A percentile compares a stretch with the other conserved stretches of the same genome.
phyloP scores from a whole-genome alignment of 2,329 filamentous ascomycete species.

The Onygenales sp. region DNA sequence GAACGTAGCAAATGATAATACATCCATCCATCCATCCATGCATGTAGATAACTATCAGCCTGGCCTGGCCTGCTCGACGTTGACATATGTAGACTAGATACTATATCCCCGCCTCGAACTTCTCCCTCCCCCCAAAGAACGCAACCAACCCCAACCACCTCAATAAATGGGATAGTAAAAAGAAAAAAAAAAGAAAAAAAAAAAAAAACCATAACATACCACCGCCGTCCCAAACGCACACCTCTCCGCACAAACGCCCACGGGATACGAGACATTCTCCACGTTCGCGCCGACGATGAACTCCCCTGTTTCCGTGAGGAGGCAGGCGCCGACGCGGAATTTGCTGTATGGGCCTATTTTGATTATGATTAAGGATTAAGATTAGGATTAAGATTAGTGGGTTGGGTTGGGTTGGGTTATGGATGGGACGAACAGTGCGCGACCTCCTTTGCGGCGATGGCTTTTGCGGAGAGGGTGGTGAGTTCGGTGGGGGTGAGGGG shows the following conservation, averaged over 20 bases:
- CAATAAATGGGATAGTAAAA: not conserved
- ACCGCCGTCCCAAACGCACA: conserved; percentile 80
- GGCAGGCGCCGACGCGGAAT: conserved; percentile 78
- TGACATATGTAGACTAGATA: no score
- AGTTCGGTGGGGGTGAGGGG: conserved; percentile 56
- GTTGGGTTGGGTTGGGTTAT: not conserved
- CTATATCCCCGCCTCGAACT: no score
- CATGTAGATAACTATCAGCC: no score
- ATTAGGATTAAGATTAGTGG: not conserved
- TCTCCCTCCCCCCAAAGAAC: not conserved
- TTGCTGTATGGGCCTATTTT: conserved; percentile 66
- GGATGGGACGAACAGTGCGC: conserved; percentile 62
- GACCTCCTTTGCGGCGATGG: conserved; percentile 60
- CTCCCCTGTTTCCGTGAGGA: conserved; percentile 52
- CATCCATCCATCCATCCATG: no score
- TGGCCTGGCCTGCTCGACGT: no score
- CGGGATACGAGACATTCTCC: conserved; percentile 87
- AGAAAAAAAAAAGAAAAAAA: not conserved
- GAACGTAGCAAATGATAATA: no score
- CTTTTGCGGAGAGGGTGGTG: conserved; percentile 50
- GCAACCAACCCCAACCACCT: not conserved
- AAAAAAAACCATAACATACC: conserved; percentile 20
- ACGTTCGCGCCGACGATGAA: conserved; percentile 73
- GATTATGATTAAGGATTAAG: not conserved
- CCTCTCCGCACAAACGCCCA: conserved; percentile 90